A percentile compares a stretch with the other conserved stretches of the same genome.
phyloP scores from a whole-genome alignment of 176 grass and related monocot genomes.

The Carex kokanica region DNA sequence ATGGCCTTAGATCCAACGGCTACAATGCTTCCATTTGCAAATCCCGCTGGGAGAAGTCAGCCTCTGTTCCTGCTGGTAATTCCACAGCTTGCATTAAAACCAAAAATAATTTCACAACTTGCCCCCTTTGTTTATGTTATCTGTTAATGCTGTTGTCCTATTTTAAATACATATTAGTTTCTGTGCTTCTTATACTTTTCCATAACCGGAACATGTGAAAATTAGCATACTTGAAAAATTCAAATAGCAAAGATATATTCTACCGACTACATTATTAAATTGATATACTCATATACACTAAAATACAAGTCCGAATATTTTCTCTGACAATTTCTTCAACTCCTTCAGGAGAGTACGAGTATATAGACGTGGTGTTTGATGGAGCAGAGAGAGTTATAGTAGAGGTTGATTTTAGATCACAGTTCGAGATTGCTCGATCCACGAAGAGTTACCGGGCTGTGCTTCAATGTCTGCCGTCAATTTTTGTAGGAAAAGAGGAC shows the following conservation, averaged over 20 bases:
- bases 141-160: background rate
- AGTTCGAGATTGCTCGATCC: slow-evolving; percentile 78
- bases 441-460: slow-evolving; percentile 64
- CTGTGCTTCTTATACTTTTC: background rate
- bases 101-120: background rate
- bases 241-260: background rate
- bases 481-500: slow-evolving; percentile 73
- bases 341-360: slow-evolving; percentile 56
- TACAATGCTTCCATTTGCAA: slow-evolving; percentile 61
- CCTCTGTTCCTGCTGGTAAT: slow-evolving; percentile 53
- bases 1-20: slow-evolving; percentile 51
- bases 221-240: background rate
- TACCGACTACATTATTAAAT: background rate
- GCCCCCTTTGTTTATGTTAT: background rate
- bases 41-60: slow-evolving; percentile 74
- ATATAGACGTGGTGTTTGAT: slow-evolving; percentile 61
- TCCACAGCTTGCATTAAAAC: background rate
- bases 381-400: slow-evolving; percentile 63
- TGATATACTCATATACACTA: background rate
- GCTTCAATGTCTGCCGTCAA: slow-evolving; percentile 52
- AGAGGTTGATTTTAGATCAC: slow-evolving; percentile 70
- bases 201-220: too few relatives aligned
- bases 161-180: background rate
- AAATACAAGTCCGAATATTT: background rate
- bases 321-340: background rate